phyloP scores from a whole-genome alignment of 257 asterid genomes.

The Nicotiana attenuata region DNA sequence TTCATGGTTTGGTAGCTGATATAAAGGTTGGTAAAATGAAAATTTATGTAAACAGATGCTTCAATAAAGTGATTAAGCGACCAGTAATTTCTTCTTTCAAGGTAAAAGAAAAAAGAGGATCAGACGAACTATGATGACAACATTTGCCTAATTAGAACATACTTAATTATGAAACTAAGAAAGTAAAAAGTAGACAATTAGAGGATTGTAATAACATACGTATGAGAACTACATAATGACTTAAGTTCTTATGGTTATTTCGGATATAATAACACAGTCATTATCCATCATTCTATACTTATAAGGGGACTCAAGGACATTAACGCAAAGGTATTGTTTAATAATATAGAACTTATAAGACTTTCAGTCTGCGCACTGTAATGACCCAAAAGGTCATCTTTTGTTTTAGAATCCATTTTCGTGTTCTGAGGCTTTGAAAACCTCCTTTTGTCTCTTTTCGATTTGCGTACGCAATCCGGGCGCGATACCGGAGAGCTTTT shows the following conservation, averaged over 20 bases:
- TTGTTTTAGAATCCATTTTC: too few relatives aligned
- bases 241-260: background rate
- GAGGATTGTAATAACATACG: background rate
- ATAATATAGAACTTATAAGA: too few relatives aligned
- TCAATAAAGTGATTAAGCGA: background rate
- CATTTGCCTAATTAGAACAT: constrained; percentile 2
- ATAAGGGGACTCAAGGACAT: too few relatives aligned
- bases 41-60: background rate
- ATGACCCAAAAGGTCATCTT: too few relatives aligned
- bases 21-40: too few relatives aligned
- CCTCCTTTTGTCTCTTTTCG: too few relatives aligned
- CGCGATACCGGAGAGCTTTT: too few relatives aligned
- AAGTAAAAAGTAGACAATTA: background rate
- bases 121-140: background rate
- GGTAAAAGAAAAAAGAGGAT: background rate
- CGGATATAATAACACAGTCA: background rate
- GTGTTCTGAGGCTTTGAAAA: too few relatives aligned
- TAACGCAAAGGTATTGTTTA: too few relatives aligned
- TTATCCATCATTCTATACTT: background rate
- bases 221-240: background rate
- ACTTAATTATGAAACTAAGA: background rate
- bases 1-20: background rate
- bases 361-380: too few relatives aligned
- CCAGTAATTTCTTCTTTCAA: background rate
- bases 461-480: too few relatives aligned